Conservation (phyloP, 2,329 filamentous ascomycete genomes). For the Ceratocystis huliohia region DNA sequence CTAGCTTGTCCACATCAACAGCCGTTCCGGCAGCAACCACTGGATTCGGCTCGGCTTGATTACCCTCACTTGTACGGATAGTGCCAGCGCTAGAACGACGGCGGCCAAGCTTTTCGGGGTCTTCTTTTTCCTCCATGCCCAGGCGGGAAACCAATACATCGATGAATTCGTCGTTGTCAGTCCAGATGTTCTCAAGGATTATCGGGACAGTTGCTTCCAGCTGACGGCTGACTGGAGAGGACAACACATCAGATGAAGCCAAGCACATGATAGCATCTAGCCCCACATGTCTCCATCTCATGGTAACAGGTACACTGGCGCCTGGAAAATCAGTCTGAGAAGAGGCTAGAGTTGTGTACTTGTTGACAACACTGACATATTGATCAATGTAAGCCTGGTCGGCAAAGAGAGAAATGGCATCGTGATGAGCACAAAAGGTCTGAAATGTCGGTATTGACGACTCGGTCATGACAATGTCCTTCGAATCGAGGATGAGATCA, state of each 20-base stretch:
- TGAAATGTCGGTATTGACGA: slow-evolving; percentile 78
- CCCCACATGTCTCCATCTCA: slow-evolving; percentile 65
- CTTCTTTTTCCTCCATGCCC: slow-evolving; percentile 53
- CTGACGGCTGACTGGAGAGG: slow-evolving; percentile 61
- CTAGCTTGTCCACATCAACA: slow-evolving; percentile 75
- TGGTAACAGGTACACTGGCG: slow-evolving; percentile 55
- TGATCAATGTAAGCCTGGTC: slow-evolving; percentile 72
- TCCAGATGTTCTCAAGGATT: slow-evolving; percentile 76
- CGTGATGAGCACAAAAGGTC: slow-evolving; percentile 78
- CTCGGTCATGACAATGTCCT: slow-evolving; percentile 86
- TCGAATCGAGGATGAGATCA: slow-evolving; percentile 66
- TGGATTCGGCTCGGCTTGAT: slow-evolving; percentile 46
- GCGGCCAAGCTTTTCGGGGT: slow-evolving; percentile 48
- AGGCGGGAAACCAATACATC: slow-evolving; percentile 54
- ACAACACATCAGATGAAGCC: slow-evolving; percentile 65
- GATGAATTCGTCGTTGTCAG: slow-evolving; percentile 57
- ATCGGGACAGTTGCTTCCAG: slow-evolving; percentile 69
- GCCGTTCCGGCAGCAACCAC: slow-evolving; percentile 68
- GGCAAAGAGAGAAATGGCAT: slow-evolving; percentile 70
- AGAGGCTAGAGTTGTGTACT: slow-evolving; percentile 70
- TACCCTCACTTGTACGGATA: slow-evolving; percentile 55
- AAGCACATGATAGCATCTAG: slow-evolving; percentile 70
- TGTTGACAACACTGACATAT: slow-evolving; percentile 68
- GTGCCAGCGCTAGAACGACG: slow-evolving; percentile 71
- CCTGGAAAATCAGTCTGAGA: slow-evolving; percentile 34